Conservation (phyloP, 164 flowering plant species). For the Berberis thunbergii region DNA sequence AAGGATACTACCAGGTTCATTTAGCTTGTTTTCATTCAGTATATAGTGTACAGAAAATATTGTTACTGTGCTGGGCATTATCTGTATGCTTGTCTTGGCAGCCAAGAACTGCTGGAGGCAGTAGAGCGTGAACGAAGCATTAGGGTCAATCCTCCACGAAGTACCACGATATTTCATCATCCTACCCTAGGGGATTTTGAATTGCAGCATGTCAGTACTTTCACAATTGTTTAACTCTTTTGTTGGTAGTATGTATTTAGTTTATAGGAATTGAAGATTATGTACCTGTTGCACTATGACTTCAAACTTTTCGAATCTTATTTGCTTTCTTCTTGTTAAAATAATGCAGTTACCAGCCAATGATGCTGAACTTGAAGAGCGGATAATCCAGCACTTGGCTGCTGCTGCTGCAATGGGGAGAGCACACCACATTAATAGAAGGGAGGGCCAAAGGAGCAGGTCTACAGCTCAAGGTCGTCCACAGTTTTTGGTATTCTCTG, state of each 20-base stretch:
- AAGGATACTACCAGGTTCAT: slow-evolving; percentile 72
- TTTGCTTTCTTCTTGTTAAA: background rate
- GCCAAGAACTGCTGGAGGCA: slow-evolving; percentile 79
- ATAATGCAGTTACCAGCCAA: slow-evolving; percentile 56
- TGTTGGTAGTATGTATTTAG: background rate
- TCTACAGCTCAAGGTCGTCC: slow-evolving; percentile 56
- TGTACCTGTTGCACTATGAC: background rate
- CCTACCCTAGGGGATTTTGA: slow-evolving; percentile 83
- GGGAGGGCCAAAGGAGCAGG: slow-evolving; percentile 67
- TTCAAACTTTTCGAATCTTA: background rate
- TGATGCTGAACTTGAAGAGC: slow-evolving; percentile 83
- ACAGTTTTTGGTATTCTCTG: slow-evolving; percentile 55
- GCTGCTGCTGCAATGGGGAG: slow-evolving; percentile 98
- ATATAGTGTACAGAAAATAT: background rate
- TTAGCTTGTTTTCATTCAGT: background rate
- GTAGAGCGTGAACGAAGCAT: slow-evolving; percentile 66
- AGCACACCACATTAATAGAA: slow-evolving; percentile 57
- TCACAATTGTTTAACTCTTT: background rate
- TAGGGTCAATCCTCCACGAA: slow-evolving; percentile 49
- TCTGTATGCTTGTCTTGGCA: slow-evolving; percentile 22
- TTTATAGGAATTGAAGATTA: background rate
- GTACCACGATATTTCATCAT: slow-evolving; percentile 63
- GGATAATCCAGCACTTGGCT: slow-evolving; percentile 85
- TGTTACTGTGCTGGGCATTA: background rate
- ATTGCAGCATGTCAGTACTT: slow-evolving; percentile 53